Evolutionary conservation across 2,329 filamentous ascomycete species (phyloP).

Genomic region (Colletotrichum lentis): DNA sequence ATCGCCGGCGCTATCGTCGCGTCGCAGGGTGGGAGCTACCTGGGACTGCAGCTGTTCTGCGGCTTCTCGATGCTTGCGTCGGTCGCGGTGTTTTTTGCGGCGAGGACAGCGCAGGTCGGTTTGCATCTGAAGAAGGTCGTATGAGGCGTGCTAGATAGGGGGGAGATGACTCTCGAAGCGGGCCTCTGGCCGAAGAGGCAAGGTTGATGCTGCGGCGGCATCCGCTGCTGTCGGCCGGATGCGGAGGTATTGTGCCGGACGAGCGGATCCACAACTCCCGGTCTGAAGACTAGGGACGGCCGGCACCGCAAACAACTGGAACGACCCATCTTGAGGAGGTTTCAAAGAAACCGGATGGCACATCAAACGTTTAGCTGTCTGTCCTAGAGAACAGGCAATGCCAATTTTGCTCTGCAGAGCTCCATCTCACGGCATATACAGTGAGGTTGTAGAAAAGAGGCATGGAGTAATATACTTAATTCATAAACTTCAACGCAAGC

Average conservation of each 20-base stretch:
- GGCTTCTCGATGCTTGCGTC: slow-evolving; percentile 58
- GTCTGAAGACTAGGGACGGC: too few relatives aligned
- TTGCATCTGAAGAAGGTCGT: slow-evolving; percentile 47
- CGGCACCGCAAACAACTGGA: not conserved
- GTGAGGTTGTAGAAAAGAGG: not conserved
- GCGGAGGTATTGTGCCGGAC: not conserved
- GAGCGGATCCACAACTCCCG: not conserved
- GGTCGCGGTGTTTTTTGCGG: slow-evolving; percentile 43
- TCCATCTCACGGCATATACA: not conserved
- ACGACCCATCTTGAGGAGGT: too few relatives aligned
- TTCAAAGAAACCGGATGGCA: not conserved
- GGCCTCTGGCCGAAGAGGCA: not conserved
- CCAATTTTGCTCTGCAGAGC: not conserved
- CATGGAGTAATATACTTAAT: too few relatives aligned
- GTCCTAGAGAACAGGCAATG: too few relatives aligned
- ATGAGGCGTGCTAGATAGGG: not conserved
- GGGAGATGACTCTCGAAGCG: not conserved
- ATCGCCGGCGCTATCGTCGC: slow-evolving; percentile 70
- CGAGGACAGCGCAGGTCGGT: slow-evolving; percentile 49
- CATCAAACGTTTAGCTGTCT: not conserved
- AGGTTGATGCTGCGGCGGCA: not conserved
- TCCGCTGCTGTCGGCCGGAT: not conserved
- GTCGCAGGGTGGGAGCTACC: slow-evolving; percentile 60
- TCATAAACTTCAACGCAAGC: too few relatives aligned
- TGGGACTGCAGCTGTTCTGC: slow-evolving; percentile 71